Conservation (phyloP, 1,139 yeast species). For the Torulaspora globosa region DNA sequence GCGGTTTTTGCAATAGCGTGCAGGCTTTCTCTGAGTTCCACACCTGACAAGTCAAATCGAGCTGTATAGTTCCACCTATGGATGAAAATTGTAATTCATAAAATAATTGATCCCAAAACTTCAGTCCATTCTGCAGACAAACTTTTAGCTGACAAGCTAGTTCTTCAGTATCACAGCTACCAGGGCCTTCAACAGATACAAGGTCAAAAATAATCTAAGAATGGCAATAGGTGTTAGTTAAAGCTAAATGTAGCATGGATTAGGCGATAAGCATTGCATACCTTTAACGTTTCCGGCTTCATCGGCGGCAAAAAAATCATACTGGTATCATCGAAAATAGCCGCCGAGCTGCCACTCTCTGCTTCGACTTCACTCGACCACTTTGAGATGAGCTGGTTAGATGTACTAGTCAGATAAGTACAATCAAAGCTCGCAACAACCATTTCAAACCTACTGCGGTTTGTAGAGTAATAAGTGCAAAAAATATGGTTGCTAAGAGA, state of each 20-base stretch:
- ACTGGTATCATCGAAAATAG: background rate
- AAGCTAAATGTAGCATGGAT: background rate
- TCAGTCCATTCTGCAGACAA: slow-evolving; percentile 2
- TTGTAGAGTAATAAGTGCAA: background rate
- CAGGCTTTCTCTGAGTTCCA: slow-evolving; percentile 20
- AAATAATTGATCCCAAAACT: slow-evolving; percentile 20
- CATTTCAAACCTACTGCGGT: background rate
- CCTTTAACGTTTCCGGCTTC: slow-evolving; percentile 12
- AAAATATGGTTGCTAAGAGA: slow-evolving; percentile 31
- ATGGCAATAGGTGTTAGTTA: background rate
- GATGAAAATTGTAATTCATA: slow-evolving; percentile 6
- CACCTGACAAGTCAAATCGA: slow-evolving; percentile 18
- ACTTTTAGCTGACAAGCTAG: background rate
- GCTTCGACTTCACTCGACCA: slow-evolving; percentile 9
- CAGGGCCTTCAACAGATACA: background rate
- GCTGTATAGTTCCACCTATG: background rate
- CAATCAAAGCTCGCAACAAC: background rate
- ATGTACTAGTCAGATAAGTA: background rate
- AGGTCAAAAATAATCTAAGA: slow-evolving; percentile 7
- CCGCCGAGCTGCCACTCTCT: background rate
- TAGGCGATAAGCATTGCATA: slow-evolving; percentile 2
- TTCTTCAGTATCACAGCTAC: background rate
- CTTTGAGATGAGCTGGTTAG: slow-evolving; percentile 4
- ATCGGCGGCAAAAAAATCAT: slow-evolving; percentile 15
- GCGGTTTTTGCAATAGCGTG: slow-evolving; percentile 17